Percentiles rank a stretch among this genome's conserved stretches.
Evolutionary conservation across 2,329 filamentous ascomycete species (phyloP).

Genomic region (Leptographium galeiforme): DNA sequence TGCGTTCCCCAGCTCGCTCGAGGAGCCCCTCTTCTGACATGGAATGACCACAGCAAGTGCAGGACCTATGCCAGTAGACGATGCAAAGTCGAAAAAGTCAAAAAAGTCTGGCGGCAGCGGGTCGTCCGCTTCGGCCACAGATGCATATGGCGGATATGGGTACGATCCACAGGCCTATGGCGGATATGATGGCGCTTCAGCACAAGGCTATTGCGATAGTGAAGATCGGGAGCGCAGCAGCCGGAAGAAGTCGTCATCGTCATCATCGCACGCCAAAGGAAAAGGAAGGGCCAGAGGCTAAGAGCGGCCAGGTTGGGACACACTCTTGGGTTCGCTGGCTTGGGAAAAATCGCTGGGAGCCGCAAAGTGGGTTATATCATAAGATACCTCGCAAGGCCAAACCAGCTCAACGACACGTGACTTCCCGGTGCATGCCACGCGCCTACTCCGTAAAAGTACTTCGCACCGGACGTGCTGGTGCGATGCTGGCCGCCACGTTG

Average conservation of each 20-base stretch:
- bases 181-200: not conserved
- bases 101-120: not conserved
- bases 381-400: too few relatives aligned
- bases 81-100: conserved; percentile 4
- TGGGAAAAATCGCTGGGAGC: too few relatives aligned
- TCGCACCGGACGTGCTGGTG: not conserved
- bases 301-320: not conserved
- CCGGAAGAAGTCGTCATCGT: not conserved
- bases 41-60: conserved; percentile 4
- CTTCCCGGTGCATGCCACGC: too few relatives aligned
- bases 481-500: not conserved
- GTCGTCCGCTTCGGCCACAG: not conserved
- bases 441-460: not conserved
- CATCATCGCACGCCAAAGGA: not conserved
- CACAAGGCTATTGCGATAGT: not conserved
- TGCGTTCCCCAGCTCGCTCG: not conserved
- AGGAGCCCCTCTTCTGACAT: not conserved
- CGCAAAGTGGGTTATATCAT: too few relatives aligned
- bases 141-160: not conserved
- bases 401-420: too few relatives aligned
- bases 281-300: not conserved
- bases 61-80: conserved; percentile 8
- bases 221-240: not conserved
- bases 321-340: not conserved
- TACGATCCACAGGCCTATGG: not conserved